Percentiles rank a stretch among this genome's conserved stretches.
Evolutionary conservation across 345 rosid genomes (phyloP).

Genomic region (Bretschneidera sinensis): DNA sequence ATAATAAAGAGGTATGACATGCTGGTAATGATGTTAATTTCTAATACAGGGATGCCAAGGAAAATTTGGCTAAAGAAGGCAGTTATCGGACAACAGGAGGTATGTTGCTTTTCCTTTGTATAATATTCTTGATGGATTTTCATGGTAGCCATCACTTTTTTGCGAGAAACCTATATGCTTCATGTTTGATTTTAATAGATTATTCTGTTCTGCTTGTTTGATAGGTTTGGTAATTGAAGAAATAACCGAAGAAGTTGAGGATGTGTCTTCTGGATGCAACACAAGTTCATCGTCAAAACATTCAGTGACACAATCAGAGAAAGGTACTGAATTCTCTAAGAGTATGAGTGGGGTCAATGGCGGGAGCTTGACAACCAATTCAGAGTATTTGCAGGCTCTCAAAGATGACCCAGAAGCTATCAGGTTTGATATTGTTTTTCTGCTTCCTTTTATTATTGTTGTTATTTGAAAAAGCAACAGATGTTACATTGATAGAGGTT

Average conservation of each 20-base stretch:
- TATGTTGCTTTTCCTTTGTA: conserved; percentile 21
- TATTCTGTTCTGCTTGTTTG: conserved; percentile 10
- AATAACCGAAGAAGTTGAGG: conserved; percentile 52
- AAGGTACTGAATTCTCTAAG: conserved; percentile 15
- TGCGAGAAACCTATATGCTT: conserved; percentile 7
- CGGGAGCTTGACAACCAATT: conserved; percentile 27
- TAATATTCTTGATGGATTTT: conserved; percentile 2
- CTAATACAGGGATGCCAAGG: conserved; percentile 48
- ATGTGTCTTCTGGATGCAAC: conserved; percentile 31
- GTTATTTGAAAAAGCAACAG: background rate
- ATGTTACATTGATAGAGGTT: too few species aligned
- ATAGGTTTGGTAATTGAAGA: conserved; percentile 73
- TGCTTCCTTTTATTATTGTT: background rate
- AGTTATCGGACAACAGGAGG: conserved; percentile 47
- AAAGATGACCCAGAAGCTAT: conserved; percentile 75
- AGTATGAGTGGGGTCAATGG: conserved; percentile 14
- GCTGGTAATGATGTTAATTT: conserved; percentile 12
- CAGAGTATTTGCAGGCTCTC: conserved; percentile 55
- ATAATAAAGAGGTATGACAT: background rate
- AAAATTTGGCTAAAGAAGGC: conserved; percentile 49
- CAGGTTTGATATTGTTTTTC: conserved; percentile 38
- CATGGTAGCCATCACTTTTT: conserved; percentile 8
- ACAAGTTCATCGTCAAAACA: conserved; percentile 24
- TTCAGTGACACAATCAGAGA: conserved; percentile 27
- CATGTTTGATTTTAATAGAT: background rate